Evolutionary conservation across 306 rosid species (phyloP).

Genomic region (Begonia masoniana): DNA sequence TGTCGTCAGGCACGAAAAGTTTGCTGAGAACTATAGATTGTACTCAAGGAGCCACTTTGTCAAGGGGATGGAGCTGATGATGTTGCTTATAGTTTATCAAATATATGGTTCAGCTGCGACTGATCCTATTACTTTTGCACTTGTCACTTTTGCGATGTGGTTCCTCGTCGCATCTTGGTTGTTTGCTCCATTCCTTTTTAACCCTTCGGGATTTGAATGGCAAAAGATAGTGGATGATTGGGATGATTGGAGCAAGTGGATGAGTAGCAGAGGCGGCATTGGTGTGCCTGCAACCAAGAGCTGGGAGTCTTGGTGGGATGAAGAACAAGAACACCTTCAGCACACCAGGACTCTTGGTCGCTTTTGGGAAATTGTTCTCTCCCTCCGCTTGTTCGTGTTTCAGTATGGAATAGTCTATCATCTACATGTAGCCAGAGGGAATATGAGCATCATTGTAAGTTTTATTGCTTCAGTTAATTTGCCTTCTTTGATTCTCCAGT

Average conservation of each 20-base stretch:
- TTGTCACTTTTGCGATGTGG: constrained; percentile 78
- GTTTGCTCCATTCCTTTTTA: constrained; percentile 89
- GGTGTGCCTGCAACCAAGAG: constrained; percentile 91
- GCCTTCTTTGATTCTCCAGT: constrained; percentile 5
- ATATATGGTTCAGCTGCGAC: constrained; percentile 55
- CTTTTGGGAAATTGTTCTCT: constrained; percentile 53
- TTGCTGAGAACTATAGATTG: constrained; percentile 86
- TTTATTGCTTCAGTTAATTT: constrained; percentile 1
- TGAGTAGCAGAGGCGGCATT: constrained; percentile 68
- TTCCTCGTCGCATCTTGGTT: constrained; percentile 69
- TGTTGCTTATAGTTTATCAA: constrained; percentile 55
- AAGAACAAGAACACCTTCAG: constrained; percentile 92
- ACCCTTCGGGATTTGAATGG: constrained; percentile 99
- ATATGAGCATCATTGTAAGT: constrained; percentile 69
- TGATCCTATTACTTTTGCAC: constrained; percentile 21
- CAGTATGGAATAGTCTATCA: constrained; percentile 94
- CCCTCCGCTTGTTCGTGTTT: constrained; percentile 67
- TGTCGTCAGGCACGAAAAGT: constrained; percentile 90
- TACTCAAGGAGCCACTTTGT: constrained; percentile 94
- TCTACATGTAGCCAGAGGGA: constrained; percentile 54
- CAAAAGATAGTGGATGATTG: constrained; percentile 98
- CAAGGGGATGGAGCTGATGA: constrained; percentile 71
- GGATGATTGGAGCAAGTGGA: constrained; percentile 98
- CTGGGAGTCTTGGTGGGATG: constrained; percentile 99
- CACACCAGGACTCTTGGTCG: constrained; percentile 59